Evolutionary conservation across 345 rosid genomes (phyloP), one percentile per base, ranked within the genome.

Genomic region (Salix viminalis): DNA sequence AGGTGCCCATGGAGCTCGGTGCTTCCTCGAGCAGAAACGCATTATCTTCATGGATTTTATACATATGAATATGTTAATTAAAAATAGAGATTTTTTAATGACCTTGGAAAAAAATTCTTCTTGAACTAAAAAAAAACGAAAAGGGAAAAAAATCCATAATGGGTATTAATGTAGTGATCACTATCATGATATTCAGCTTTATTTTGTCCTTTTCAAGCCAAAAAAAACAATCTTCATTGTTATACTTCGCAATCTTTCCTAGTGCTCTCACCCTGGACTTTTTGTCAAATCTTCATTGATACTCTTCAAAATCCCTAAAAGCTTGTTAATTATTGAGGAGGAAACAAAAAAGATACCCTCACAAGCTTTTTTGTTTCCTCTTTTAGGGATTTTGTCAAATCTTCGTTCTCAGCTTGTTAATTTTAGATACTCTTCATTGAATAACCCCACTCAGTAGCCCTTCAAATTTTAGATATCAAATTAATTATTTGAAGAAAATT

Each of bases 261-360:
- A 69, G 58, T 71, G 23, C 69, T 75, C 67, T 70, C 11, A 23
- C 26, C 10, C 44, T 41, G 44, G 44, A 4, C 50, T 13, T 44
- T 79, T 71, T 32, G 26, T 41, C 74, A 79, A 83, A 83, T 83
- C 82, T 81, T 79, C 86, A 68, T 81, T 69, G 77, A 74, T 56
- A 67, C 69, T 70, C 79, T 76, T 80, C 84, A 80, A 79, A 82
- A 72, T 50, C 64, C 34, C 7, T 36, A 54, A 76, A 80, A 79
- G 71, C 74, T 66, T 60, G 23, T 41, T 76, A 72, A 32, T 32
- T 32, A 32, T 32, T 32, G 34, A 4, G 3, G 34, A 32, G 34
- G 34, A 32, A 32, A 32, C 34, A 32, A 32, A 32, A 32, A 32
- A 32, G 34, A 32, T 3, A 32, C 34, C 34, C 34, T 32, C 4